phyloP scores from a whole-genome alignment of 169 alveolate species.

The Plasmodium knowlesi region DNA sequence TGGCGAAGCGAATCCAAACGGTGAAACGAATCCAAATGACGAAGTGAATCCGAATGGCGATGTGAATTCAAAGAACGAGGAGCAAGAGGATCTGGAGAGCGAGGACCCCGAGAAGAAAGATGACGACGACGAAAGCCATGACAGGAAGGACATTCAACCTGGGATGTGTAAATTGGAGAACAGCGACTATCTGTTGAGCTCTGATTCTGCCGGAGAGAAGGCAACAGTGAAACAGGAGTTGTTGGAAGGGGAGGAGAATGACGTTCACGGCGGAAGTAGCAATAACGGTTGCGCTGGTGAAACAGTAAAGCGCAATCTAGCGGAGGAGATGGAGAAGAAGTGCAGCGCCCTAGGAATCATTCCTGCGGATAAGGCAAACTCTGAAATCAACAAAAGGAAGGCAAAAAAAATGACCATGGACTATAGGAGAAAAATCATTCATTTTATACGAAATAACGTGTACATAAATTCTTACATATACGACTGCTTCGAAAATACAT shows the following conservation, averaged over 20 bases:
- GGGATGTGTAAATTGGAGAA: slow-evolving; percentile 8
- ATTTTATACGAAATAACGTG: slow-evolving; percentile 43
- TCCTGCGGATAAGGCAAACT: neutral
- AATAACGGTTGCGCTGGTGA: neutral
- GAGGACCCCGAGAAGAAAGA: neutral
- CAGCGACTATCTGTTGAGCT: neutral
- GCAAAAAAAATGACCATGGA: slow-evolving; percentile 1
- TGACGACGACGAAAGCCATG: neutral
- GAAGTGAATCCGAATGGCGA: neutral
- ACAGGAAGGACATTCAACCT: neutral
- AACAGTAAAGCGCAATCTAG: neutral
- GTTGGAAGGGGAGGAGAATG: neutral
- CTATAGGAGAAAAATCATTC: slow-evolving; percentile 37
- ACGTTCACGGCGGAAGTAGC: neutral
- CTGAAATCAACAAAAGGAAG: neutral
- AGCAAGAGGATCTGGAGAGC: neutral
- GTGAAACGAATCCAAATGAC: neutral
- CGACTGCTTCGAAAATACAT: slow-evolving; percentile 58
- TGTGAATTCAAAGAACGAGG: neutral
- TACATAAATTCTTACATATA: slow-evolving; percentile 56
- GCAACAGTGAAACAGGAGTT: neutral
- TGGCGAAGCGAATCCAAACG: neutral
- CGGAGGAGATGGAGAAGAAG: slow-evolving; percentile 9
- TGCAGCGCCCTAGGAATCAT: neutral
- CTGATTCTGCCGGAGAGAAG: neutral